Base-by-base conservation (phyloP, 1,284 basidiomycete genomes). In the Omphalotus olearius region DNA sequence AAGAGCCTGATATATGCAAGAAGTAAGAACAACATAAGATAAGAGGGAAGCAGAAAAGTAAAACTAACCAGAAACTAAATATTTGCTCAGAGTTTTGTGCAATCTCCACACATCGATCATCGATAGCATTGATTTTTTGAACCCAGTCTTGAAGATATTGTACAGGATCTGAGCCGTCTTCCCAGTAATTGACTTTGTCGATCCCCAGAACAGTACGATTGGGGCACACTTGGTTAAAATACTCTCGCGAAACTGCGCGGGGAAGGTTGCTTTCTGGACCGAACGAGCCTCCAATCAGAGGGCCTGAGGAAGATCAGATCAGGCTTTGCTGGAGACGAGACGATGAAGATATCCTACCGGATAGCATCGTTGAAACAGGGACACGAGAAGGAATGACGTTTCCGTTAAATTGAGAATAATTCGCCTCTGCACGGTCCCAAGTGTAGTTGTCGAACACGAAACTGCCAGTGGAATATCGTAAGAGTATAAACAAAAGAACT, bases 81-180 rank as follows among this genome's bases (percentile, higher is more conserved):
- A 75, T 50, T 23, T 73, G 72, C 1, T 59, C 42, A 1, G 66
- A 64, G 25, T 57, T 59, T 5, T 57, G 52, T 16, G 62, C 55
- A 13, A 78, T 59, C 56, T 76, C 68, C 6, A 80, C 65, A 53
- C 78, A 80, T 2, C 64, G 64, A 33, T 76, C 69, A 16, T 68
- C 63, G 18, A 73, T 67, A 13, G 61, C 55, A 11, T 61, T 59
- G 35, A 80, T 60, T 33, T 65, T 63, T 14, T 69, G 58, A 1
- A 69, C 57, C 74, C 76, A 80, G 13, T 56, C 52, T 6, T 72
- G 61, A 16, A 51, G 45, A 41, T 46, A 33, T 33, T 33, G 30
- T 7, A 33, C 30, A 33, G 30, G 30, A 33, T 33, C 30, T 3
- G 23, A 23, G 4, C 30, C 30, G 3, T 33, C 30, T 17, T 25